Evolutionary conservation across 306 rosid genomes (phyloP), one percentile per base, ranked within the genome.

Genomic region (Gleditsia sinensis): DNA sequence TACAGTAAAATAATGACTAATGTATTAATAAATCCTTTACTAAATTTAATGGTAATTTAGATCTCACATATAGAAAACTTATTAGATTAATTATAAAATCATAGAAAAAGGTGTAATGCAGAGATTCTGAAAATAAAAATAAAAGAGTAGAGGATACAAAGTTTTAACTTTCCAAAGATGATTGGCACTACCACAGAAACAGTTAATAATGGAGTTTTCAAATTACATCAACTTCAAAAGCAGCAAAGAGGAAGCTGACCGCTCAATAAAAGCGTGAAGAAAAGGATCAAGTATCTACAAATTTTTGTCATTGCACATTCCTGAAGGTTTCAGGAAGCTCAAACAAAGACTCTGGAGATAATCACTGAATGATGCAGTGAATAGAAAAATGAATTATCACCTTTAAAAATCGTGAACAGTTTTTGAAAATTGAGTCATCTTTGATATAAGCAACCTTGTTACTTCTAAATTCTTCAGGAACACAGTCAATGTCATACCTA

Each of bases 401-500:
- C 96, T 94, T 91, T 63, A 94, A 66, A 67, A 71, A 66, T 58
- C 88, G 87, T 48, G 95, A 60, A 83, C 98, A 94, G 57, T 87
- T 88, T 87, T 94, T 94, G 34, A 87, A 37, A 34, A 86, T 67
- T 45, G 89, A 90, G 80, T 75, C 81, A 84, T 91, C 88, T 88
- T 82, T 91, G 30, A 91, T 88, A 72, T 87, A 94, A 37, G 86
- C 89, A 72, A 94, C 87, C 88, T 84, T 94, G 85, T 91, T 87
- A 74, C 72, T 86, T 84, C 75, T 88, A 69, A 72, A 85, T 59
- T 76, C 85, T 50, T 81, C 83, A 5, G 93, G 96, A 51, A 94
- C 73, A 79, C 97, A 94, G 11, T 88, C 92, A 75, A 75, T 71
- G 80, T 94, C 98, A 73, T 94, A 94, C 69, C 84, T 86, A 37